phyloP scores from a whole-genome alignment of 2,329 filamentous ascomycete species.

The Nemania abortiva region DNA sequence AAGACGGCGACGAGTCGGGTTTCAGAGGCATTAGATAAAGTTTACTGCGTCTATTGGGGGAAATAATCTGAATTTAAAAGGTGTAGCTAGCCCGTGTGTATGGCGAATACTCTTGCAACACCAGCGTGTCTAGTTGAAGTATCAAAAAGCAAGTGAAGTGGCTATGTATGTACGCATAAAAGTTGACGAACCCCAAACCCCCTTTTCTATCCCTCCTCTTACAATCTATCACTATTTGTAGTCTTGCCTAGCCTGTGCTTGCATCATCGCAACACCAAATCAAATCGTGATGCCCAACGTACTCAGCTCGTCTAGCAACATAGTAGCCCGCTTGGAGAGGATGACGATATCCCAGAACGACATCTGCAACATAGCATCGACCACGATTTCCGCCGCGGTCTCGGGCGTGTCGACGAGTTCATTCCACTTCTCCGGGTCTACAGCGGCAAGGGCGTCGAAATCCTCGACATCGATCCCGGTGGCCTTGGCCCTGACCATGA shows the following conservation, averaged over 20 bases:
- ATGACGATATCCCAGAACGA: neutral
- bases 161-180: constrained; percentile 5
- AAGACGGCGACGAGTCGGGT: too few relatives aligned
- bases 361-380: neutral
- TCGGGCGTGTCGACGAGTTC: constrained; percentile 9
- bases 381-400: constrained; percentile 8
- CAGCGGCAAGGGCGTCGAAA: constrained; percentile 22
- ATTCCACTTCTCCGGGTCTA: constrained; percentile 17
- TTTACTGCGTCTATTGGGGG: too few relatives aligned
- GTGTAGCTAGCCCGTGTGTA: neutral
- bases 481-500: constrained; percentile 25
- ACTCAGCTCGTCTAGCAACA: neutral
- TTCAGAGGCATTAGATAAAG: too few relatives aligned
- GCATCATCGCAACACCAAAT: neutral
- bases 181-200: neutral
- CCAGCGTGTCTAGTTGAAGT: neutral
- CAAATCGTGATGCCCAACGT: constrained; percentile 4
- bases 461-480: constrained; percentile 26
- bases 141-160: neutral
- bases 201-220: neutral
- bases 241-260: neutral
- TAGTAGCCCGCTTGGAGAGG: neutral
- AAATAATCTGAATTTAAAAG: neutral
- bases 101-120: neutral
- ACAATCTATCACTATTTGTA: neutral